phyloP scores from a whole-genome alignment of 306 rosid species.

The Castanea mollissima region DNA sequence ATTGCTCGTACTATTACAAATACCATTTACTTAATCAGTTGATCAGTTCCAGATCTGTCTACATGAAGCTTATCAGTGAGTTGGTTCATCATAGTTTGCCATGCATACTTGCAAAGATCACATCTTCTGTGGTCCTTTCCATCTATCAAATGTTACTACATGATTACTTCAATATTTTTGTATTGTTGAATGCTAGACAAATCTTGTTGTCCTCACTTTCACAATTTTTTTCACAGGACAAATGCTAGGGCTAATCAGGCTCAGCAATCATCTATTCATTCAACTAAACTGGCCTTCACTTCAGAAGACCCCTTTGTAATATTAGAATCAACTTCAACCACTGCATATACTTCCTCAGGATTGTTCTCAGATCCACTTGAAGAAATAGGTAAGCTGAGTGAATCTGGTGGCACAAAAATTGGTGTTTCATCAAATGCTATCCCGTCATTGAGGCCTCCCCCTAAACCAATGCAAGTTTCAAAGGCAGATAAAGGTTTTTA shows the following conservation, averaged over 20 bases:
- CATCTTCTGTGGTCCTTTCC: neutral
- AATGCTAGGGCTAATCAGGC: constrained; percentile 22
- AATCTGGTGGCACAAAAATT: constrained; percentile 37
- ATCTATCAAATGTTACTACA: neutral
- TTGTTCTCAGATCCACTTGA: constrained; percentile 50
- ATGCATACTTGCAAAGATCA: neutral
- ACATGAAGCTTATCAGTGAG: neutral
- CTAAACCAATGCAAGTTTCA: constrained; percentile 45
- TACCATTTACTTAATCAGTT: neutral
- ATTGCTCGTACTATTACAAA: neutral
- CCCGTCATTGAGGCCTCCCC: constrained; percentile 61
- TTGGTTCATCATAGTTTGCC: neutral
- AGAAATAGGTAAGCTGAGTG: constrained; percentile 41
- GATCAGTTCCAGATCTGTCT: neutral
- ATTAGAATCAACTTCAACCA: constrained; percentile 55
- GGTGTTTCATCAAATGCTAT: constrained; percentile 33
- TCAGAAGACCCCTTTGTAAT: constrained; percentile 62
- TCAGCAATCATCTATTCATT: constrained; percentile 26
- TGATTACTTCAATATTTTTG: neutral
- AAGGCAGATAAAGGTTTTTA: constrained; percentile 46
- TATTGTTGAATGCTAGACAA: neutral
- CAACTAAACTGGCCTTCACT: constrained; percentile 32
- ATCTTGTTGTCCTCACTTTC: constrained; percentile 1
- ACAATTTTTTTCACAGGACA: constrained; percentile 20
- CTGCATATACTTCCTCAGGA: constrained; percentile 37